phyloP scores from a whole-genome alignment of 2,329 filamentous ascomycete species.

The Rasamsonia emersonii region DNA sequence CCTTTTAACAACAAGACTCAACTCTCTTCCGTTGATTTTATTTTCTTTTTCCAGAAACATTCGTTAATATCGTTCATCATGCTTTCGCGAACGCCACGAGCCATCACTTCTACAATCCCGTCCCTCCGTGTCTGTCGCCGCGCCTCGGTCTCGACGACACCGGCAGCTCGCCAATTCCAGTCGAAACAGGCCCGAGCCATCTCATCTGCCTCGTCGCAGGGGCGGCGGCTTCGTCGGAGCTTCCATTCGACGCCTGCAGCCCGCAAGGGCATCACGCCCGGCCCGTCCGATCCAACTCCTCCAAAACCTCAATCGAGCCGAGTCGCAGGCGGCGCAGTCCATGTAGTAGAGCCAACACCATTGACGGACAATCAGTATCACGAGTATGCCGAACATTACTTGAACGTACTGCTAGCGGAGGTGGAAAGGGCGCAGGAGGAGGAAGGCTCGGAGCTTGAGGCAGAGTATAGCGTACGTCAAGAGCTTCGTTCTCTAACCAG shows the following conservation, averaged over 20 bases:
- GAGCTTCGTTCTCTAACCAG: too few relatives aligned
- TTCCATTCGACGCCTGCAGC: conserved; percentile 29
- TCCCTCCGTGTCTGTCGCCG: conserved; percentile 15
- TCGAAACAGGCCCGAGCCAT: conserved; percentile 5
- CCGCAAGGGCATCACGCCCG: conserved; percentile 51
- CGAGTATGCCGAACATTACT: conserved; percentile 64
- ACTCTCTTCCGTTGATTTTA: too few relatives aligned
- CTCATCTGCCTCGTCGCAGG: too few relatives aligned
- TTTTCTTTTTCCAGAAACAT: conserved; percentile 20
- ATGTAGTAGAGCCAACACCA: conserved; percentile 49
- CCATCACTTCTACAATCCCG: conserved; percentile 21
- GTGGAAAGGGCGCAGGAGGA: conserved; percentile 69
- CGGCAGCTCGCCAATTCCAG: conserved; percentile 10
- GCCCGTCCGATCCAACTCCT: conserved; percentile 45
- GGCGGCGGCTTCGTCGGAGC: conserved; percentile 9
- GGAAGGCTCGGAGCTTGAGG: conserved; percentile 65
- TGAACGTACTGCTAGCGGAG: conserved; percentile 50
- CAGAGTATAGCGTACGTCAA: conserved; percentile 77
- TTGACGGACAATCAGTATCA: conserved; percentile 67
- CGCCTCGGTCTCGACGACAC: conserved; percentile 8
- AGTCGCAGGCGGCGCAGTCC: conserved; percentile 30
- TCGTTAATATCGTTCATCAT: conserved; percentile 37
- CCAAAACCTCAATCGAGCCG: conserved; percentile 26
- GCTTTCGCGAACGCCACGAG: conserved; percentile 35
- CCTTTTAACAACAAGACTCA: too few relatives aligned